Base-by-base conservation (phyloP, 2,329 filamentous ascomycete species). In the Bertia moriformis region DNA sequence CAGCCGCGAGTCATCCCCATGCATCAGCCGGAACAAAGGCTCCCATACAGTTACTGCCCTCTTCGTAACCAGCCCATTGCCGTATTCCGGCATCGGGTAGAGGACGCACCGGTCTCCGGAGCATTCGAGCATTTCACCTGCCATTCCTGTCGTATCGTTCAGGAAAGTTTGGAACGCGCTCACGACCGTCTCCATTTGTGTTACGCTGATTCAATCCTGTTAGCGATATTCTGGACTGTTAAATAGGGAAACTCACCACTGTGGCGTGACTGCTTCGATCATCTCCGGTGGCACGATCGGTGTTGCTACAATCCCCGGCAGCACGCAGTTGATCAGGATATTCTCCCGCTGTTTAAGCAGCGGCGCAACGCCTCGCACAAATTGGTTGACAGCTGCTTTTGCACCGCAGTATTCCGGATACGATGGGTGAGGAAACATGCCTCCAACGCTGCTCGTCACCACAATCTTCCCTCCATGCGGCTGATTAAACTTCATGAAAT, bases 401-500 rank as follows among this genome's bases (percentile, higher is more conserved):
- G 38, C 40, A n/a, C 38, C n/a, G 3, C 27, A 17, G 30, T 47
- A 45, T 43, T 46, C 42, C n/a, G 44, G 44, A 33, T 45, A 44
- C 4, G 42, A 40, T 2, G 42, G 39, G 19, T 40, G 43, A 1
- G 43, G 43, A 4, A 45, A 41, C 1, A 44, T 32, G 10, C 40
- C 44, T 2, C 45, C 18, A 14, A 43, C 42, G 22, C 46, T 45
- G n/a, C 35, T 33, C 5, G 46, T 46, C 4, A 42, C 38, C 7
- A 46, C 41, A 37, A 48, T 48, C 38, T 44, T 43, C 18, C 43
- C 44, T 7, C 41, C 43, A 7, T 43, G 22, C 4, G 14, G 15
- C 2, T 41, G 32, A 24, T 48, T 48, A 33, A 45, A 42, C 3
- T 44, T 43, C 40, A 42, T 43, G 32, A 41, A 46, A 30, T 48